phyloP scores from a whole-genome alignment of 345 rosid species.

The Cardamine chenopodiifolia region DNA sequence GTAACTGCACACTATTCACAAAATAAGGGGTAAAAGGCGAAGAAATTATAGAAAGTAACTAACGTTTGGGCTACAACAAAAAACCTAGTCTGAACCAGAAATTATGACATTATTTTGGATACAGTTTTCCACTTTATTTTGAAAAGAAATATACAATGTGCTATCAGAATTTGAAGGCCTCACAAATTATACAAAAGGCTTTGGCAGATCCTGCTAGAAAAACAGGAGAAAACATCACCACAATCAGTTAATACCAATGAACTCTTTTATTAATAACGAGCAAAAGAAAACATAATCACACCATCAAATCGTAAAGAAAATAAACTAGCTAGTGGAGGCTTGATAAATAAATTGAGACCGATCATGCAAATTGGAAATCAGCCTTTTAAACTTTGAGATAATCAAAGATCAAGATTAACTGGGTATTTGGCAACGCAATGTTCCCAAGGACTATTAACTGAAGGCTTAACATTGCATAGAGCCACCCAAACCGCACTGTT shows the following conservation, averaged over 20 bases:
- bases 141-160: too few species aligned
- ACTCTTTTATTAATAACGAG: neutral
- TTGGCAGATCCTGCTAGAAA: too few species aligned
- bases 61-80: too few species aligned
- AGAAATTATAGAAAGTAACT: too few species aligned
- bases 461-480: constrained; percentile 37
- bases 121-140: too few species aligned
- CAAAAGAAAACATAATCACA: neutral
- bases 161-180: too few species aligned
- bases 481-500: constrained; percentile 42
- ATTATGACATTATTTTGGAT: too few species aligned
- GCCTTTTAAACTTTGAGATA: neutral
- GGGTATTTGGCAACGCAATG: constrained; percentile 67
- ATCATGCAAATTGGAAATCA: neutral
- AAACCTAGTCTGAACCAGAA: too few species aligned
- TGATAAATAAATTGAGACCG: neutral
- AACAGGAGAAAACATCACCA: too few species aligned
- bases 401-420: constrained; percentile 47
- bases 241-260: neutral
- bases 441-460: constrained; percentile 60
- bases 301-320: neutral
- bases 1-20: too few species aligned
- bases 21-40: too few species aligned
- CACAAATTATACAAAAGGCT: too few species aligned
- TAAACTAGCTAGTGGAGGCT: neutral